A percentile compares a stretch with the other conserved stretches of the same genome.
Conservation (phyloP, 768 basidiomycete genomes). For the Lactarius deliciosus region DNA sequence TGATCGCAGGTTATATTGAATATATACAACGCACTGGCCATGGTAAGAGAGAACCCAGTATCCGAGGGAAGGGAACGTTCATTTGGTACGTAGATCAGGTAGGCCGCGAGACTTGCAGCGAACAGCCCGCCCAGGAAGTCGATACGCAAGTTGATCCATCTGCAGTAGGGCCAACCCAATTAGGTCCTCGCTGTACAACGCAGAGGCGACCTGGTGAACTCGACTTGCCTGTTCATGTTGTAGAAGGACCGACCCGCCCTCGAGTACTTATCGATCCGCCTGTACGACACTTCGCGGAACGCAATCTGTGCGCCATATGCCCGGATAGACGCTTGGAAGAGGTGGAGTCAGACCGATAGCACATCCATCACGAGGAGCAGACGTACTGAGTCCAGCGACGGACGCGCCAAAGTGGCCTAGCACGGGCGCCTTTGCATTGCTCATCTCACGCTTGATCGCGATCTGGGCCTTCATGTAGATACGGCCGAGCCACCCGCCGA, state of each 20-base stretch:
- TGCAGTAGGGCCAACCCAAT: conserved; percentile 15
- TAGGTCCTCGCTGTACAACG: not conserved
- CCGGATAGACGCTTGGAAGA: conserved; percentile 44
- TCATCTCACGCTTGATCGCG: conserved; percentile 56
- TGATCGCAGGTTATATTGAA: not conserved
- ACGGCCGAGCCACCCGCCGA: conserved; percentile 46
- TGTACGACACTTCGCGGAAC: conserved; percentile 44
- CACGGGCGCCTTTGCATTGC: conserved; percentile 49
- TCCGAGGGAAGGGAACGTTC: conserved; percentile 38
- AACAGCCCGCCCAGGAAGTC: conserved; percentile 57
- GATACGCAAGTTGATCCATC: conserved; percentile 53
- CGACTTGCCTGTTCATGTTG: conserved; percentile 45
- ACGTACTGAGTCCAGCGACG: conserved; percentile 48
- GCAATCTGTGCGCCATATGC: conserved; percentile 53
- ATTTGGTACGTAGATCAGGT: conserved; percentile 47
- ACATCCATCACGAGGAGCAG: too few species aligned
- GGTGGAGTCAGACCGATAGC: not conserved
- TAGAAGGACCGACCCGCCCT: conserved; percentile 45
- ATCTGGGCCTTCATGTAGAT: conserved; percentile 58
- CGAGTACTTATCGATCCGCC: conserved; percentile 49
- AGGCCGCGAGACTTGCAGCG: conserved; percentile 48
- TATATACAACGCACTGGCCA: conserved; percentile 40
- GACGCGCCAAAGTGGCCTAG: conserved; percentile 53
- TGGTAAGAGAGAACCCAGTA: conserved; percentile 42
- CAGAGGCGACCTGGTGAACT: not conserved